These are phyloP conservation scores for Fusarium fracticaudum DNA, from an alignment of 2,329 filamentous ascomycete species.

Conservation along the genomic window DNA sequence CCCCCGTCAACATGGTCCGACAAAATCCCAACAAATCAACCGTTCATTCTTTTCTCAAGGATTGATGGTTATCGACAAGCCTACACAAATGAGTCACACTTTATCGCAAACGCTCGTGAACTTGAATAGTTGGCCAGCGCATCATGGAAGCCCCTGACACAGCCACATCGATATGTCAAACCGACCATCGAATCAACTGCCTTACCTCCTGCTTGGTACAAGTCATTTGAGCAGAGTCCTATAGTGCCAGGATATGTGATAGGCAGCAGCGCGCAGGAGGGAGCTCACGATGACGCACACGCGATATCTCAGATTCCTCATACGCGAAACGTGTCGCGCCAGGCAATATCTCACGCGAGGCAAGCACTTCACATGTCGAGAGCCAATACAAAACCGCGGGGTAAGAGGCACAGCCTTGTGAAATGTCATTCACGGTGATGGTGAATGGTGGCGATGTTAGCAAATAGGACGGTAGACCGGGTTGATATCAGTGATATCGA, in stretches of 20 bases:
- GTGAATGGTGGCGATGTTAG: conserved; percentile 10
- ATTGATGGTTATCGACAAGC: not conserved
- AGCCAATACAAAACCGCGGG: conserved; percentile 15
- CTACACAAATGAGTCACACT: conserved; percentile 20
- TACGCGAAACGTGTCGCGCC: conserved; percentile 5
- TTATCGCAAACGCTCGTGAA: not conserved
- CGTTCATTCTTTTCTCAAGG: not conserved
- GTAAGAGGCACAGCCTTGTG: conserved; percentile 9
- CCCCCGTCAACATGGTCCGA: not conserved
- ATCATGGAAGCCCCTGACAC: conserved; percentile 5
- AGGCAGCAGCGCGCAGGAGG: conserved; percentile 34
- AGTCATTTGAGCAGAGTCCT: conserved; percentile 6
- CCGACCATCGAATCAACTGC: conserved; percentile 7
- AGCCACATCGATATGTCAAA: conserved; percentile 32
- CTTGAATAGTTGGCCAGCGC: conserved; percentile 3
- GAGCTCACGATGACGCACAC: conserved; percentile 10
- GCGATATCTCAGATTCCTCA: not conserved
- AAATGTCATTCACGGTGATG: conserved; percentile 24
- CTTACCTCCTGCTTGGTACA: not conserved
- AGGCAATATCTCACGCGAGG: conserved; percentile 5
- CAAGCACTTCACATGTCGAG: conserved; percentile 2
- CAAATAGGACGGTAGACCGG: conserved; percentile 10
- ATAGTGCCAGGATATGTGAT: conserved; percentile 4
- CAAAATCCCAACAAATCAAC: not conserved
- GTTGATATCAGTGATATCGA: conserved; percentile 21